A percentile compares a stretch with the other conserved stretches of the same genome.
phyloP scores from a whole-genome alignment of 208 protist species.

The Leishmania turanica region DNA sequence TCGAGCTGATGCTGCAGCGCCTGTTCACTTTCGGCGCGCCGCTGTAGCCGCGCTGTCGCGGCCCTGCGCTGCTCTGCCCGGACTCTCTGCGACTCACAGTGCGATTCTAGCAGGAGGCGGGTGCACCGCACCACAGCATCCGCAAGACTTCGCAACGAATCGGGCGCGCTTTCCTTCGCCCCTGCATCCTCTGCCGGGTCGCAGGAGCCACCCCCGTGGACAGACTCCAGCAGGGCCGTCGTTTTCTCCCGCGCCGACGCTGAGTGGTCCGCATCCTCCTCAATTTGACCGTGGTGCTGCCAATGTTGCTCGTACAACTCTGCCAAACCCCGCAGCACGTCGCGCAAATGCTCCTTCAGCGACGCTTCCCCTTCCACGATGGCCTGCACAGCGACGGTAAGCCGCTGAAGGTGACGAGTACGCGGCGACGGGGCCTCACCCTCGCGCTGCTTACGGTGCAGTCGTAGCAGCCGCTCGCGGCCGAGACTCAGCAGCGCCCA shows the following conservation, averaged over 20 bases:
- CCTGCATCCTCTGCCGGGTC: neutral
- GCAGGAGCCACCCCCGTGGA: neutral
- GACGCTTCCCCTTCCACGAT: slow-evolving; percentile 28
- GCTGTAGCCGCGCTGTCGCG: neutral
- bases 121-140: slow-evolving; percentile 9
- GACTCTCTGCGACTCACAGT: neutral
- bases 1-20: neutral
- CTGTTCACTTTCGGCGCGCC: neutral
- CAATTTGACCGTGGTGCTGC: neutral
- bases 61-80: neutral
- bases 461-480: slow-evolving; percentile 12
- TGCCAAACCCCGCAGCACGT: neutral
- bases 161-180: neutral
- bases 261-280: neutral
- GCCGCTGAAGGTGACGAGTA: slow-evolving; percentile 3
- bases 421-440: neutral
- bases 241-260: neutral
- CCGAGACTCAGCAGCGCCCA: slow-evolving; percentile 22
- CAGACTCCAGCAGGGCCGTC: neutral
- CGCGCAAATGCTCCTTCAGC: slow-evolving; percentile 12
- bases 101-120: neutral
- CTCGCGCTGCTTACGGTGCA: neutral
- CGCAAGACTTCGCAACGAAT: neutral
- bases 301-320: neutral
- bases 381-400: slow-evolving; percentile 12